Base-by-base conservation (phyloP, 148 eudicot genomes). In the Rhododendron simsii region DNA sequence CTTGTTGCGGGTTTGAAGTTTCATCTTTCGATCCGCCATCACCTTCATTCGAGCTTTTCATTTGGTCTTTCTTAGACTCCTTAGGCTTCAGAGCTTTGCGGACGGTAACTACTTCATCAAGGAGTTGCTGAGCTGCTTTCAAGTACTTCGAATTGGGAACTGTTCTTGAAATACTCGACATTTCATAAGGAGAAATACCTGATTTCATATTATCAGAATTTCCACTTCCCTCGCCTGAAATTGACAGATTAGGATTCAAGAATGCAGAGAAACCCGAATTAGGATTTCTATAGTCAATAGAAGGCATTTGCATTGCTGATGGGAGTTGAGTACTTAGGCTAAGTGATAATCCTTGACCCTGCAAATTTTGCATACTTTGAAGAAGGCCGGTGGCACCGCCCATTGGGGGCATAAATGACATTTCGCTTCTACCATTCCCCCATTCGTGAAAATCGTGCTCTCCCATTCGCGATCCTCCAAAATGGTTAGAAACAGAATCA, bases 51-150 rank as follows among this genome's bases (percentile, higher is more conserved):
- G 86, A 83, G 39, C 86, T 83, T 69, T 88, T 87, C 50, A 11
- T 30, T 14, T 23, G 50, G 67, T 87, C 90, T 53, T 88, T 91
- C 81, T 76, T 88, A 15, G 85, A 69, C 45, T 89, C 90, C 74
- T 87, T 86, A 63, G 84, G 87, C 86, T 86, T 89, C 39, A 89
- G 78, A 84, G 91, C 90, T 59, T 90, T 88, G 48, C 84, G 88
- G 61, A 92, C 92, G 88, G 85, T 92, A 71, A 92, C 92, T 47
- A 92, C 91, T 51, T 90, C 94, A 86, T 92, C 94, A 15, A 92
- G 92, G 86, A 92, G 61, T 47, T 90, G 85, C 82, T 90, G 94
- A 78, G 91, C 92, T 48, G 92, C 92, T 81, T 89, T 92, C 87
- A 92, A 88, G 87, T 92, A 92, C 87, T 90, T 92, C 1, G 90